Base-by-base conservation (phyloP, 768 basidiomycete genomes). In the Calocybe gangraenosa region DNA sequence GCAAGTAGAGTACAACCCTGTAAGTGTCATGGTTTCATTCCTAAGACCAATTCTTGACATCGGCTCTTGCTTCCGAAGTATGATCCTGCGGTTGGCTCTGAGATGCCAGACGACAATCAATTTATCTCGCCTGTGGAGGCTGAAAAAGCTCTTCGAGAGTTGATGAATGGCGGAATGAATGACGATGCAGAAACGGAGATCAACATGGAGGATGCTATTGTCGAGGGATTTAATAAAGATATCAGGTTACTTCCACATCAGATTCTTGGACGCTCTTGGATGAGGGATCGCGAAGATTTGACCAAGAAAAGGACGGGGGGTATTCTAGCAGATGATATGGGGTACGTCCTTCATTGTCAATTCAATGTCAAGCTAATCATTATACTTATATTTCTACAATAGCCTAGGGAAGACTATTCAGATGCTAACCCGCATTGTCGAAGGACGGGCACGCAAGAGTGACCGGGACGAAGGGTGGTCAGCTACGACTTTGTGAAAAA, bases 371-470 rank as follows among this genome's bases (percentile, higher is more conserved):
- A n/a, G n/a, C n/a, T n/a, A n/a, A n/a, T n/a, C n/a, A n/a, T n/a
- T 19, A 25, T n/a, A 30, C 15, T 45, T 44, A 17, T 34, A 51
- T 20, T 49, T 25, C 48, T 35, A 35, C 25, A 15, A 5, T 42
- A 88, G 86, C 48, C 72, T 90, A 1, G 88, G 88, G 1, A 92
- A 93, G 67, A 99, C 96, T 0, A 88, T 97, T 18, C 95, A 98
- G 58, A 88, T 89, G 0, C 68, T 98, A 10, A 76, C 86, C 0
- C 79, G 92, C 1, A 94, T 99, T 33, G 81, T 91, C 0, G 91
- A 93, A 44, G 87, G 90, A 0, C 74, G 79, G 3, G 78, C 87
- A 7, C 78, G 72, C 15, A 81, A 81, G 49, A 73, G 76, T 3
- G 89, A 95, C 55, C 76, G 72, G 51, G 73, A 74, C 17, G 82